Evolutionary conservation across 169 alveolate species (phyloP).

Genomic region (Toxoplasma gondii): DNA sequence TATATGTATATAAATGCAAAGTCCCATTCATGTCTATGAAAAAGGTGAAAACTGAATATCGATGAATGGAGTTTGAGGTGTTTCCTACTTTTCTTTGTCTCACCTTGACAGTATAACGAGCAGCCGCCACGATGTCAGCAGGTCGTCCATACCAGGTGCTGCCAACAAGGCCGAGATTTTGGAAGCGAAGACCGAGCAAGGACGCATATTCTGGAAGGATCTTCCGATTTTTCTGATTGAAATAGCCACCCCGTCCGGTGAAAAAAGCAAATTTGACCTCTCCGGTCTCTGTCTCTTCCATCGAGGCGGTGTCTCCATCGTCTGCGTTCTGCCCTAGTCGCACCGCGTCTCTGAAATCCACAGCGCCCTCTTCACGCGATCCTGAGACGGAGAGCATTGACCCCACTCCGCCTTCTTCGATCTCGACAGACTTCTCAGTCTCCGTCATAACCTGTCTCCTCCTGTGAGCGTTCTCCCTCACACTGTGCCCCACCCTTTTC

Average conservation of each 20-base stretch:
- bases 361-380: no score
- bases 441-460: not conserved
- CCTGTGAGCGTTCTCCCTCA: not conserved
- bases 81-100: not conserved
- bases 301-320: not conserved
- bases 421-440: not conserved
- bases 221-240: not conserved
- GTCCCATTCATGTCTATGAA: no score
- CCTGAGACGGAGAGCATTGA: no score
- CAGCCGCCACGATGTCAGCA: not conserved
- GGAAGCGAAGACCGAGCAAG: not conserved
- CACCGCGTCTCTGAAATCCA: no score
- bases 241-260: not conserved
- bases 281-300: not conserved
- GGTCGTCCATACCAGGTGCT: not conserved
- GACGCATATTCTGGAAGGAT: not conserved
- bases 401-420: not conserved
- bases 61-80: no score
- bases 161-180: not conserved
- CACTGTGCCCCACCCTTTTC: no score
- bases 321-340: no score
- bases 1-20: no score
- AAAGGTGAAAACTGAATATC: no score
- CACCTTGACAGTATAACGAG: not conserved
- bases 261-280: not conserved